Conservation (phyloP, 805 yeast genomes). For the Spathaspora arborariae region DNA sequence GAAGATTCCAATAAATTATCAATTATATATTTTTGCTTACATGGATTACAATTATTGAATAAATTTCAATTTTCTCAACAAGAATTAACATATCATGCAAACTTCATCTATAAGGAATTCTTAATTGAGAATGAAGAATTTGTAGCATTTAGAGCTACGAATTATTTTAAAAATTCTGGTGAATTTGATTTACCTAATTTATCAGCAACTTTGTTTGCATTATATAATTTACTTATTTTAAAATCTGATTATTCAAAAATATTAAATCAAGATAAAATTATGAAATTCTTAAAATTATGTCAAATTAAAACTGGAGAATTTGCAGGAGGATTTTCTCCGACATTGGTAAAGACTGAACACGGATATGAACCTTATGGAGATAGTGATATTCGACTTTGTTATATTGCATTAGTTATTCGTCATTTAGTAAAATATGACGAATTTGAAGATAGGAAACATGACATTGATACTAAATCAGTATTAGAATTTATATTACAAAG, state of each 20-base stretch:
- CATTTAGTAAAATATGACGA: constrained; percentile 43
- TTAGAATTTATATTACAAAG: constrained; percentile 27
- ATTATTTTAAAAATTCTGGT: constrained; percentile 34
- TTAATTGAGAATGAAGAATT: constrained; percentile 31
- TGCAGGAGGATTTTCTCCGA: constrained; percentile 34
- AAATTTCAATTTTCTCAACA: constrained; percentile 23
- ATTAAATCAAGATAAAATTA: constrained; percentile 44
- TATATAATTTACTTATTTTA: constrained; percentile 53
- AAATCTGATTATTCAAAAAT: constrained; percentile 34
- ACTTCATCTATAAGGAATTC: constrained; percentile 45
- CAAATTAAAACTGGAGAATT: constrained; percentile 40
- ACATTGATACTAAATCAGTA: constrained; percentile 42
- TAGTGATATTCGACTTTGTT: constrained; percentile 67
- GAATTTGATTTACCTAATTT: constrained; percentile 60
- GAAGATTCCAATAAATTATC: constrained; percentile 71
- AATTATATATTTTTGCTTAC: constrained; percentile 64
- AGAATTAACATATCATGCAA: constrained; percentile 13
- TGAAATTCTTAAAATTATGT: constrained; percentile 54
- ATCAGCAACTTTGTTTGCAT: constrained; percentile 74
- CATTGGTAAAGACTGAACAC: constrained; percentile 16
- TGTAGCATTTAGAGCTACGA: constrained; percentile 55
- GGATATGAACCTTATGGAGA: constrained; percentile 48
- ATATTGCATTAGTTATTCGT: constrained; percentile 66
- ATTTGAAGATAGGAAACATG: constrained; percentile 16
- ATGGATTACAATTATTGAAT: constrained; percentile 52